phyloP scores from a whole-genome alignment of 495 filamentous ascomycete genomes.

The Penicillium taxi region DNA sequence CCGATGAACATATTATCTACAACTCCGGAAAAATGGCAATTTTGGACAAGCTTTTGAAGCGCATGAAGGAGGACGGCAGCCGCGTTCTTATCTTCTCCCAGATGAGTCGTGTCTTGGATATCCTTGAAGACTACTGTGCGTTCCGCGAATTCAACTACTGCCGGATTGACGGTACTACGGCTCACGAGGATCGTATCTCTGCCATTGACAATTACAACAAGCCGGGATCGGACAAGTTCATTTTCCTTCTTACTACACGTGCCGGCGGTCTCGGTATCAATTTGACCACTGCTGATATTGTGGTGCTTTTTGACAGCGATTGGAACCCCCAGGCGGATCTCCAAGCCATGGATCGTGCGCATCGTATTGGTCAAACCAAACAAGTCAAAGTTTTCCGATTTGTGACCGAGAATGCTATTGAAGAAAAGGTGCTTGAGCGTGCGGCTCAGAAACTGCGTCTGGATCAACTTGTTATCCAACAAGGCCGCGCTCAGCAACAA shows the following conservation, averaged over 20 bases:
- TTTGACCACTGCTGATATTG: conserved; percentile 89
- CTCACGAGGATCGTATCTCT: conserved; percentile 94
- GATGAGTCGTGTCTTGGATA: conserved; percentile 96
- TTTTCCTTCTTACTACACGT: conserved; percentile 95
- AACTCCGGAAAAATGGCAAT: conserved; percentile 98
- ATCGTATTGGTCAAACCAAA: conserved; percentile 98
- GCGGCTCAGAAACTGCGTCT: conserved; percentile 95
- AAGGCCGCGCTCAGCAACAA: conserved; percentile 89
- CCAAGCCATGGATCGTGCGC: conserved; percentile 97
- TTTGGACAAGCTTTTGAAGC: conserved; percentile 81
- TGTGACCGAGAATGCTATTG: conserved; percentile 94
- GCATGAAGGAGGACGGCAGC: conserved; percentile 77
- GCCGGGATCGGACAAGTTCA: conserved; percentile 87
- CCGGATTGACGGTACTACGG: conserved; percentile 94
- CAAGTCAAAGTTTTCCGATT: conserved; percentile 95
- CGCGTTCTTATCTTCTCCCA: conserved; percentile 98
- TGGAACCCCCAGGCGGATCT: conserved; percentile 99
- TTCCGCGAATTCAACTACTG: conserved; percentile 93
- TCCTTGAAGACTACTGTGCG: conserved; percentile 96
- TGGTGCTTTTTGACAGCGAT: conserved; percentile 97
- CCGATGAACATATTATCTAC: conserved; percentile 88
- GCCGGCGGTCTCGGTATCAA: conserved; percentile 99
- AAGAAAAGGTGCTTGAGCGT: conserved; percentile 96
- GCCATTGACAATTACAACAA: conserved; percentile 99
- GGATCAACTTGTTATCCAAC: conserved; percentile 98